Conservation (phyloP, 2,329 filamentous ascomycete genomes). For the Ophiostoma ulmi region DNA sequence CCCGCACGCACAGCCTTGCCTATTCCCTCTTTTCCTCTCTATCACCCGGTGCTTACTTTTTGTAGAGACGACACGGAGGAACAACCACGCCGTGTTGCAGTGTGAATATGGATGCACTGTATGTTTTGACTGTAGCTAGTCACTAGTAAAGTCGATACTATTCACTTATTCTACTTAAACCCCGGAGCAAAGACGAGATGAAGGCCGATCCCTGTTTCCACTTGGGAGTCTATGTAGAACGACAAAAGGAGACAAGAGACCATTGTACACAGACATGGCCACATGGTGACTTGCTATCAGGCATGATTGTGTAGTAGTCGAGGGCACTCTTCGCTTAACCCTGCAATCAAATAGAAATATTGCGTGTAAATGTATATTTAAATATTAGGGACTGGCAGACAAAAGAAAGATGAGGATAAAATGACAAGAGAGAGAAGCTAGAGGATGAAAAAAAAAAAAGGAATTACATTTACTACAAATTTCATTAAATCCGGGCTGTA, state of each 20-base stretch:
- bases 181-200: constrained; percentile 4
- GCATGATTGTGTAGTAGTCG: not conserved
- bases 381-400: too few relatives aligned
- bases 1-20: constrained; percentile 1
- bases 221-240: not conserved
- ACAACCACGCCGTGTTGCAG: constrained; percentile 6
- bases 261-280: constrained; percentile 7
- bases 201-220: not conserved
- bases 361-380: not conserved
- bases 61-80: not conserved
- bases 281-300: constrained; percentile 6
- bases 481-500: too few relatives aligned
- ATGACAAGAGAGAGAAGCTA: too few relatives aligned
- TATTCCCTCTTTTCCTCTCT: not conserved
- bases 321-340: constrained; percentile 6
- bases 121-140: not conserved
- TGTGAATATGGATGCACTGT: not conserved
- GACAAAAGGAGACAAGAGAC: not conserved
- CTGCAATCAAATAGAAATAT: not conserved
- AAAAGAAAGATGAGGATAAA: too few relatives aligned
- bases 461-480: too few relatives aligned
- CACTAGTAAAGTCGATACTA: not conserved
- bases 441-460: too few relatives aligned
- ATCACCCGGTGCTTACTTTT: not conserved
- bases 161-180: not conserved